These are phyloP conservation scores for Lachancea waltii DNA, from an alignment of 805 yeast genomes.

Conservation along the genomic window DNA sequence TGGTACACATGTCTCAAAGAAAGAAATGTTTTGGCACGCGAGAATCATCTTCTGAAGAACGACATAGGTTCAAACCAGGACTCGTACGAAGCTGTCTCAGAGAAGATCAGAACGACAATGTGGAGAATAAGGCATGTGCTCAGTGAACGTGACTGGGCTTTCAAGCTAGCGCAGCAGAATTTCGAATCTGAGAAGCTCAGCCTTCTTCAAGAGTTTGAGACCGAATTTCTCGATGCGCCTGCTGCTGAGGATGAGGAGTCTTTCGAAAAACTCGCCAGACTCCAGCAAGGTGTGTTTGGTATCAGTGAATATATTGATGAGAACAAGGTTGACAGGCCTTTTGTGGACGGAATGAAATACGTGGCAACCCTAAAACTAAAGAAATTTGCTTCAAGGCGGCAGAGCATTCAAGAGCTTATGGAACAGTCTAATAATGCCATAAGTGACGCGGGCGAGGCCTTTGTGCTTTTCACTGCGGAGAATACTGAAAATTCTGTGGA, in stretches of 20 bases:
- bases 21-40: constrained; percentile 72
- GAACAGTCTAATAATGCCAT: constrained; percentile 24
- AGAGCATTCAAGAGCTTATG: constrained; percentile 34
- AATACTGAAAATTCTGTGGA: constrained; percentile 35
- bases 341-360: constrained; percentile 59
- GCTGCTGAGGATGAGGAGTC: constrained; percentile 50
- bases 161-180: constrained; percentile 48
- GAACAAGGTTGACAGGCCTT: constrained; percentile 50
- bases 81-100: constrained; percentile 32
- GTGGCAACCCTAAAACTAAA: constrained; percentile 63
- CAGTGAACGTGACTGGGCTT: constrained; percentile 75
- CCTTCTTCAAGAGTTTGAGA: constrained; percentile 52
- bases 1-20: constrained; percentile 88
- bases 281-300: constrained; percentile 81
- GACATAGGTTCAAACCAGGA: constrained; percentile 38
- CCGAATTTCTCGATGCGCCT: constrained; percentile 49
- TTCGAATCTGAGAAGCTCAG: constrained; percentile 37
- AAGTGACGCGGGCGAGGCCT: constrained; percentile 38
- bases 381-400: constrained; percentile 46
- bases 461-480: constrained; percentile 42
- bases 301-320: constrained; percentile 61
- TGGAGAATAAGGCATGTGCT: constrained; percentile 79
- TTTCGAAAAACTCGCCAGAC: constrained; percentile 65
- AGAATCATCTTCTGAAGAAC: constrained; percentile 50
- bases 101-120: constrained; percentile 54